A percentile compares a stretch with the other conserved stretches of the same genome.
Evolutionary conservation across 208 protist genomes (phyloP).

Genomic region (Acanthamoeba lenticulata): DNA sequence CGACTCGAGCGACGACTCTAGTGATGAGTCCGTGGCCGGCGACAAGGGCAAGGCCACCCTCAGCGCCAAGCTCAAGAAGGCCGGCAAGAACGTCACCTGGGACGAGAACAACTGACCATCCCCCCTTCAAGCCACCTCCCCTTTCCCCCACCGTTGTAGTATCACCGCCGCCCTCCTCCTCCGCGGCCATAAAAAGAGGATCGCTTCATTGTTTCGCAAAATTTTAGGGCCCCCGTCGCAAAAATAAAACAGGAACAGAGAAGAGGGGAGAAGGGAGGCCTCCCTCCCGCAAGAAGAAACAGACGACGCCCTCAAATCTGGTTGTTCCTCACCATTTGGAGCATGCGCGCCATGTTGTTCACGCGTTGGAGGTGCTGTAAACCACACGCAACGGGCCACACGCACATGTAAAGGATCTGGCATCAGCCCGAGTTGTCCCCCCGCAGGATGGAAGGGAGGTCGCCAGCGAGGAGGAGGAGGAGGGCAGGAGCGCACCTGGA

Average conservation of each 20-base stretch:
- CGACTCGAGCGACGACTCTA: not conserved
- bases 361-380: constrained; percentile 53
- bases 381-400: not conserved
- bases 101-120: not conserved
- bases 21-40: not conserved
- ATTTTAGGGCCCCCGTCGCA: too few species aligned
- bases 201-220: too few species aligned
- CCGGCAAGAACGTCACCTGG: constrained; percentile 8
- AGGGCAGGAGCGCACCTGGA: not conserved
- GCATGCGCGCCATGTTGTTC: constrained; percentile 63
- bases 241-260: too few species aligned
- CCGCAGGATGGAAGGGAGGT: not conserved
- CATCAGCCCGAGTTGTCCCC: not conserved
- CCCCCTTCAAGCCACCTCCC: too few species aligned
- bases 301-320: not conserved
- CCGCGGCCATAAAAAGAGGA: too few species aligned
- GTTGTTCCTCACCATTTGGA: constrained; percentile 63
- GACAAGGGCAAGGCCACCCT: not conserved
- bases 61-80: constrained; percentile 14
- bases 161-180: too few species aligned
- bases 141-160: too few species aligned
- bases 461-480: not conserved
- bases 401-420: not conserved
- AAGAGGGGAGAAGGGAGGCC: too few species aligned
- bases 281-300: too few species aligned